A percentile compares a stretch with the other conserved stretches of the same genome.
These are phyloP conservation scores for Ophiocordyceps camponoti-leonardi DNA, from an alignment of 2,329 filamentous ascomycete species.

Conservation along the genomic window DNA sequence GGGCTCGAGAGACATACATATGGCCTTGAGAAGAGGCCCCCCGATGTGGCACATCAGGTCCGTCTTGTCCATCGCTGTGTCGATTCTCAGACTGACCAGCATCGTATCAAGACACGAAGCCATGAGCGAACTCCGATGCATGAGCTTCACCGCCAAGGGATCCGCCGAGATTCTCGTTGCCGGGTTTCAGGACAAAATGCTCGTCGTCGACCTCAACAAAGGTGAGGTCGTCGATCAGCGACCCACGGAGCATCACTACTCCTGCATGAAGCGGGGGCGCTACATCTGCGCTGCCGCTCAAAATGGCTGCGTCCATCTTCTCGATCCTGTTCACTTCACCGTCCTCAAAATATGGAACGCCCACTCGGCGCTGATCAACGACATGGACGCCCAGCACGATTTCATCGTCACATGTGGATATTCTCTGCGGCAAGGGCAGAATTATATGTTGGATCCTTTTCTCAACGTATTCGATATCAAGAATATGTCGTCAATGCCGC, in stretches of 20 bases:
- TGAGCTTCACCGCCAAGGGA: conserved; percentile 84
- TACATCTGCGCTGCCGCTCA: conserved; percentile 87
- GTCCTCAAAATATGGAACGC: conserved; percentile 81
- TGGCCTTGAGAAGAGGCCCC: conserved; percentile 66
- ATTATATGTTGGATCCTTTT: conserved; percentile 75
- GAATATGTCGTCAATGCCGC: conserved; percentile 70
- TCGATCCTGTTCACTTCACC: conserved; percentile 63
- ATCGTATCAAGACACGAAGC: conserved; percentile 38
- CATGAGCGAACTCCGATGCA: conserved; percentile 80
- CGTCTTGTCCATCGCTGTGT: neutral
- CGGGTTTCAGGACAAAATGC: conserved; percentile 73
- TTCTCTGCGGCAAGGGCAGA: conserved; percentile 55
- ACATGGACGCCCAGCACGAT: conserved; percentile 94
- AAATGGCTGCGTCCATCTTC: conserved; percentile 65
- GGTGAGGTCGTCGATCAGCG: conserved; percentile 57
- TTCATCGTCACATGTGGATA: conserved; percentile 92
- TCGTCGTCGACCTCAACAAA: conserved; percentile 54
- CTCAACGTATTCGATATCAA: conserved; percentile 95
- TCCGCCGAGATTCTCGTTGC: conserved; percentile 73
- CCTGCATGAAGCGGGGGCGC: conserved; percentile 76
- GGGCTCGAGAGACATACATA: conserved; percentile 69
- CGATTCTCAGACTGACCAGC: neutral
- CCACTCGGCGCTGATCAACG: conserved; percentile 75
- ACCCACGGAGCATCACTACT: conserved; percentile 61
- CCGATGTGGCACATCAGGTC: conserved; percentile 80